Conservation (phyloP, 257 asterid species). For the Eustoma russellianum region DNA sequence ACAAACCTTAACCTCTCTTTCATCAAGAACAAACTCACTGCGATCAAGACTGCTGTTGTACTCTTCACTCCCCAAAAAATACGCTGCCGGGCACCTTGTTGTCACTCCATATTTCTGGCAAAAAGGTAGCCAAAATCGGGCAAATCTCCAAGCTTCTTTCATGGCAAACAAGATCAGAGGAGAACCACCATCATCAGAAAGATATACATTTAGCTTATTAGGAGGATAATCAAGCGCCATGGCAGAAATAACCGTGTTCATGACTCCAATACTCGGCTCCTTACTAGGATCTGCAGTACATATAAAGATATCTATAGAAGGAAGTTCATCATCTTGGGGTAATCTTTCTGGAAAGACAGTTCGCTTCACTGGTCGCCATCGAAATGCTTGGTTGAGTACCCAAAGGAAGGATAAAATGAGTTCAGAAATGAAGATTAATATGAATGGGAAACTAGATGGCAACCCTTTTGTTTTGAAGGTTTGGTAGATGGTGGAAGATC, state of each 20-base stretch:
- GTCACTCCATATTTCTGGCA: constrained; percentile 37
- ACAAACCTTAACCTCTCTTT: constrained; percentile 30
- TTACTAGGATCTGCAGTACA: constrained; percentile 56
- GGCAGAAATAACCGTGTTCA: constrained; percentile 76
- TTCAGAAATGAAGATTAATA: constrained; percentile 27
- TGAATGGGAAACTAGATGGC: constrained; percentile 10
- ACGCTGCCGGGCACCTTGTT: constrained; percentile 44
- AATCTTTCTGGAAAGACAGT: constrained; percentile 32
- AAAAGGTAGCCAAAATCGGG: constrained; percentile 47
- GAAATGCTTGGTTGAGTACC: constrained; percentile 38
- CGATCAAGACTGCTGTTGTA: constrained; percentile 2
- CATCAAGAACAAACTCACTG: constrained; percentile 25
- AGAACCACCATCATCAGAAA: constrained; percentile 60
- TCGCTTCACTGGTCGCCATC: constrained; percentile 41
- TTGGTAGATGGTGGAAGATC: constrained; percentile 18
- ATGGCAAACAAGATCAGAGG: constrained; percentile 25
- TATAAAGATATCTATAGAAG: constrained; percentile 45
- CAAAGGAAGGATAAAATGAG: constrained; percentile 32
- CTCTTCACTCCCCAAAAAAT: constrained; percentile 17
- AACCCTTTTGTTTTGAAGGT: constrained; percentile 1
- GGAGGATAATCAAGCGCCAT: constrained; percentile 65
- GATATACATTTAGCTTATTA: constrained; percentile 42
- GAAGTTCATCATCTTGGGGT: constrained; percentile 28
- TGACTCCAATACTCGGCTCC: constrained; percentile 47
- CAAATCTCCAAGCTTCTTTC: constrained; percentile 34